Evolutionary conservation across 2,329 filamentous ascomycete species (phyloP).

Genomic region (Colletotrichum sidae): DNA sequence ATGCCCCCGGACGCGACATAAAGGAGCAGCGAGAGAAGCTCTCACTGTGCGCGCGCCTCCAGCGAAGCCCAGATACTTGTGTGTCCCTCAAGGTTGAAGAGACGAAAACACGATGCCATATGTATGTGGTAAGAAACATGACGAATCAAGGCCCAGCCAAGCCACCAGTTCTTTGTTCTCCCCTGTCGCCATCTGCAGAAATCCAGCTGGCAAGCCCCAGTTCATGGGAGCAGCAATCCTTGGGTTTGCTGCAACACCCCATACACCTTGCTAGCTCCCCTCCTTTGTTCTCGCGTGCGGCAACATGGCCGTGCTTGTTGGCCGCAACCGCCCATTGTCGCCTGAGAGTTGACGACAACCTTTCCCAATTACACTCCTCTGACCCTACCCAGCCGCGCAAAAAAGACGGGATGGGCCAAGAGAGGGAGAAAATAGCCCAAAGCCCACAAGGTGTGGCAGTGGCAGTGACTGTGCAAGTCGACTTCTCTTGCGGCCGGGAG

Average conservation of each 20-base stretch:
- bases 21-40: background rate
- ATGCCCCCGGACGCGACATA: constrained; percentile 6
- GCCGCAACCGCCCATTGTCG: constrained; percentile 37
- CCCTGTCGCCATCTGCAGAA: constrained; percentile 28
- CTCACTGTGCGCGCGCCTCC: constrained; percentile 1
- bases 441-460: constrained; percentile 18
- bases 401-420: background rate
- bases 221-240: constrained; percentile 10
- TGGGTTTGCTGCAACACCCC: constrained; percentile 27
- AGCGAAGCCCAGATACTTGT: constrained; percentile 12
- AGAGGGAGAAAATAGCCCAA: background rate
- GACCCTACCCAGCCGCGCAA: background rate
- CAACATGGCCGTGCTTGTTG: constrained; percentile 29
- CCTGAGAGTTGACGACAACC: constrained; percentile 29
- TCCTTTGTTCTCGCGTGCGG: constrained; percentile 36
- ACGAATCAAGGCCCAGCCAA: constrained; percentile 33
- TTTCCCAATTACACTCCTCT: constrained; percentile 22
- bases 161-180: constrained; percentile 33
- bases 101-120: constrained; percentile 9
- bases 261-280: constrained; percentile 21
- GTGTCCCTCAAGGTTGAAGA: constrained; percentile 7
- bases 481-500: constrained; percentile 1
- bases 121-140: constrained; percentile 19
- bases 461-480: background rate
- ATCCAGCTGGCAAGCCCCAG: constrained; percentile 8